These are phyloP conservation scores for Phytopythium sindhum DNA, from an alignment of 352 stramenopile genomes.

Conservation along the genomic window DNA sequence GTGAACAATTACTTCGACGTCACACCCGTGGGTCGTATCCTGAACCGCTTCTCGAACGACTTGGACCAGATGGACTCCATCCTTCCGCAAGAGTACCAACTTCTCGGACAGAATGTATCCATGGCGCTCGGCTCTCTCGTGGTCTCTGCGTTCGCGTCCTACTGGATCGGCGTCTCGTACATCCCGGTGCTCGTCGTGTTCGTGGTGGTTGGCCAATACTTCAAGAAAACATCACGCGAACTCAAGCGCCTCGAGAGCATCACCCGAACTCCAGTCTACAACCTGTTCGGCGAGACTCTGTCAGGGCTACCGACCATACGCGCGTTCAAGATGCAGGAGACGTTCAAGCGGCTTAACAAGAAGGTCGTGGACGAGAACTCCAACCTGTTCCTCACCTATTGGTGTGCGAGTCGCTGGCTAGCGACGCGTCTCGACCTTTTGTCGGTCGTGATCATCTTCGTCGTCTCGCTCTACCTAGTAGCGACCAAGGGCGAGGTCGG, in stretches of 20 bases:
- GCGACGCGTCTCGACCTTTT: conserved; percentile 88
- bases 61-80: conserved; percentile 42
- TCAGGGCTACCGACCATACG: conserved; percentile 89
- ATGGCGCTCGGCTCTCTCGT: conserved; percentile 30
- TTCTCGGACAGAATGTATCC: conserved; percentile 19
- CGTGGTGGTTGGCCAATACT: conserved; percentile 70
- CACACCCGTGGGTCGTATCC: conserved; percentile 46
- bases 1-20: conserved; percentile 51
- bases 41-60: conserved; percentile 54
- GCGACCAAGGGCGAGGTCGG: conserved; percentile 31
- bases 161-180: conserved; percentile 42
- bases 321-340: conserved; percentile 41
- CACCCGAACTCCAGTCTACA: conserved; percentile 87
- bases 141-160: conserved; percentile 36
- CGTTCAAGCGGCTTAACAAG: conserved; percentile 37
- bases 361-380: conserved; percentile 38
- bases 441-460: conserved; percentile 82
- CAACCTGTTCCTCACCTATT: conserved; percentile 46
- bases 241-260: conserved; percentile 92
- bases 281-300: conserved; percentile 90
- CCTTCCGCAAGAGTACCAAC: conserved; percentile 38
- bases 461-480: conserved; percentile 86
- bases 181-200: conserved; percentile 62
- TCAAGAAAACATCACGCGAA: conserved; percentile 75
- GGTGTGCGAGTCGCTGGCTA: conserved; percentile 87